Evolutionary conservation across 805 yeast genomes (phyloP).

Genomic region (Gaillardinia entomophila): DNA sequence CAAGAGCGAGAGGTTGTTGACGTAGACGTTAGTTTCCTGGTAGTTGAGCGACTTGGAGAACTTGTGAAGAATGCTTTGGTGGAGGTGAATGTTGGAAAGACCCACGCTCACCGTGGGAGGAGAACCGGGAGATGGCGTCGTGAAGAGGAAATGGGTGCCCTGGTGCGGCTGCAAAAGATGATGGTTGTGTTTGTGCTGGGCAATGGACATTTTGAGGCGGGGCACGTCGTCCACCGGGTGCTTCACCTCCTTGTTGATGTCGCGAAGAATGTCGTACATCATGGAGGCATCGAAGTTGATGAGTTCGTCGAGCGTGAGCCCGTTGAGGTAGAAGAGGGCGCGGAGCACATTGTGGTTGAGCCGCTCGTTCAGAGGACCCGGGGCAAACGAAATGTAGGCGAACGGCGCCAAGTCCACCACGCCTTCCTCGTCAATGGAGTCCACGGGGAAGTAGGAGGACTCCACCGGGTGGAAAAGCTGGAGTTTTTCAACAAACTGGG

Average conservation of each 20-base stretch:
- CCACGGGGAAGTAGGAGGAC: conserved; percentile 47
- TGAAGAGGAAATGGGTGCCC: neutral
- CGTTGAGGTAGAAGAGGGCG: conserved; percentile 45
- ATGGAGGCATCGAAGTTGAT: conserved; percentile 26
- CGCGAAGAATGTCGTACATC: conserved; percentile 17
- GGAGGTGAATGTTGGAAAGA: conserved; percentile 2
- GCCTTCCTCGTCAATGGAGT: conserved; percentile 10
- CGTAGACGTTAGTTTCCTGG: conserved; percentile 71
- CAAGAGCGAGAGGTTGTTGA: conserved; percentile 53
- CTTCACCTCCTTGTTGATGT: conserved; percentile 5
- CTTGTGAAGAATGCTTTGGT: conserved; percentile 4
- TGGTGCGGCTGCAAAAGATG: conserved; percentile 10
- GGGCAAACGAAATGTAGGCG: conserved; percentile 50
- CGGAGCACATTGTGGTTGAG: conserved; percentile 43
- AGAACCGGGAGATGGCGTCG: conserved; percentile 1
- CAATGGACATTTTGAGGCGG: conserved; percentile 20
- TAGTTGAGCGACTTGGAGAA: conserved; percentile 23
- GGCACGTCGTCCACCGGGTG: conserved; percentile 1
- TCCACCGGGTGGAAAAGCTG: conserved; percentile 42
- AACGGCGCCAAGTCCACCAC: conserved; percentile 32
- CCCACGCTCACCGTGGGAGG: conserved; percentile 1
- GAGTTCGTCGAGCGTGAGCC: conserved; percentile 42
- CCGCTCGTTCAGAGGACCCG: conserved; percentile 11
- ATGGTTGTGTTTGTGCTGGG: conserved; percentile 33
- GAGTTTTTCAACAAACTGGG: conserved; percentile 39